Base-by-base conservation (phyloP, 2,329 filamentous ascomycete genomes). In the Pyricularia pennisetigena region DNA sequence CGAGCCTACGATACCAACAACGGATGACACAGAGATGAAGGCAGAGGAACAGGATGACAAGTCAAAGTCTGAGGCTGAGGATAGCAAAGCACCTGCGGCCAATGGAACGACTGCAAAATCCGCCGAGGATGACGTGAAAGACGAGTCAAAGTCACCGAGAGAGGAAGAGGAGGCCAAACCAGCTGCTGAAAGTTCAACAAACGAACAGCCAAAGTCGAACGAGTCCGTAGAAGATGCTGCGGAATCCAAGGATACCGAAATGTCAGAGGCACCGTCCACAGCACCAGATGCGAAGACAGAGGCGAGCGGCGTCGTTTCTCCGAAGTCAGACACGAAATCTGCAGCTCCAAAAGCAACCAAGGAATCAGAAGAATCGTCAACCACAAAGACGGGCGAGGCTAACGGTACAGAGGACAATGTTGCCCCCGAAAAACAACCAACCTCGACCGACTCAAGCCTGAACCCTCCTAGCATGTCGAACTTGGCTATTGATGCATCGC, bases 401-500 rank as follows among this genome's bases (percentile, higher is more conserved):
- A 67, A 69, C 10, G 30, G 23, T 12, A 71, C 74, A 2, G 71
- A 72, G 29, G 72, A 74, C 7, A 72, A 72, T 0, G 69, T 72
- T 24, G 69, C 70, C n/a, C 70, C 72, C 10, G 72, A 74, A 29
- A 72, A 57, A 0, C 67, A 71, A 1, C 68, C 70, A 67, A 67
- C 65, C 32, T 73, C 74, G 1, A 73, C 76, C 5, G 79, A 82
- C 29, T 73, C 75, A 29, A 78, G 78, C 57, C 70, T 78, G 4
- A 76, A 78, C 5, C 75, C 78, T 20, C 74, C 76, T 20, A 77
- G 77, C 70, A 73, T 81, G 67, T 80, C 78, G 1, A 77, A 80
- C 68, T 74, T 79, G 49, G 77, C 76, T 16, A 76, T 79, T 59
- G 72, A 74, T 61, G 57, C n/a, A 3, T 75, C 77, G 5, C 77